A percentile compares a stretch with the other conserved stretches of the same genome.
Conservation (phyloP, 1,139 yeast genomes). For the Candida sp. region DNA sequence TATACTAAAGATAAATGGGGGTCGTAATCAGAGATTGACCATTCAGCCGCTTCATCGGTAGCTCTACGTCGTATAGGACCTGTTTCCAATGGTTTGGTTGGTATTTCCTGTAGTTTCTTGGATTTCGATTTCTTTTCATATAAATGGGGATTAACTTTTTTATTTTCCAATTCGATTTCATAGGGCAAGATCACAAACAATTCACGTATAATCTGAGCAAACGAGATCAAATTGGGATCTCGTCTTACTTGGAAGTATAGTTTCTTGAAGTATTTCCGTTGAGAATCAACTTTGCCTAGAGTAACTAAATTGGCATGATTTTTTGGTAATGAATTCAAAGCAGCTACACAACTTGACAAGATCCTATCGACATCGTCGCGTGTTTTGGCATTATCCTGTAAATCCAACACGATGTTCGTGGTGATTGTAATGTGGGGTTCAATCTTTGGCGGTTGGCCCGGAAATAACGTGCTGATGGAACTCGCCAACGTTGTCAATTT, state of each 20-base stretch:
- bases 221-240: slow-evolving; percentile 57
- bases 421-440: slow-evolving; percentile 81
- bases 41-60: slow-evolving; percentile 40
- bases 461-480: slow-evolving; percentile 66
- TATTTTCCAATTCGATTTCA: slow-evolving; percentile 33
- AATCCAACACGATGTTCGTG: slow-evolving; percentile 48
- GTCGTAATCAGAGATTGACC: slow-evolving; percentile 58
- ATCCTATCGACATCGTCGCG: slow-evolving; percentile 58
- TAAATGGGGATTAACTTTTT: slow-evolving; percentile 36
- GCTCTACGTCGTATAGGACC: slow-evolving; percentile 24
- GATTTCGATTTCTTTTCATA: slow-evolving; percentile 27
- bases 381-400: slow-evolving; percentile 32
- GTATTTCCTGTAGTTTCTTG: slow-evolving; percentile 8
- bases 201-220: slow-evolving; percentile 70
- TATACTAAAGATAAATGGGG: slow-evolving; percentile 79
- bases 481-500: slow-evolving; percentile 58
- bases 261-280: slow-evolving; percentile 55
- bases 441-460: slow-evolving; percentile 60
- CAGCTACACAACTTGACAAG: slow-evolving; percentile 64
- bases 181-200: slow-evolving; percentile 52
- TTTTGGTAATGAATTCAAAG: slow-evolving; percentile 47
- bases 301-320: slow-evolving; percentile 35
- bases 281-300: slow-evolving; percentile 35
- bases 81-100: slow-evolving; percentile 22
- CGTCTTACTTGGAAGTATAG: slow-evolving; percentile 56